phyloP scores from a whole-genome alignment of 1,284 basidiomycete genomes.

The Naganishia sp. region DNA sequence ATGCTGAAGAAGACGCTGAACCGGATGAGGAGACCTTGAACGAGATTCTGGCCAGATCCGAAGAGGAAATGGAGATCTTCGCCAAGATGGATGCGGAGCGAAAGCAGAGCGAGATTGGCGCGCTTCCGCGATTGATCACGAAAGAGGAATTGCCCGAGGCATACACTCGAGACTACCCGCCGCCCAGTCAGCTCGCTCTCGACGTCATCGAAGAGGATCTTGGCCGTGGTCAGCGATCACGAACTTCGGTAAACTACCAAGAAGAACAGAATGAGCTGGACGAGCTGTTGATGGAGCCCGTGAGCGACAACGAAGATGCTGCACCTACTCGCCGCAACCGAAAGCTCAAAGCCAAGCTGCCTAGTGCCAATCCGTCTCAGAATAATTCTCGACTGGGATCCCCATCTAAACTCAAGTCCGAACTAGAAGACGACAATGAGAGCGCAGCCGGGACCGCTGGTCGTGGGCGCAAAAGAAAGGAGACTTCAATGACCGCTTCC shows the following conservation, averaged over 20 bases:
- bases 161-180: conserved; percentile 67
- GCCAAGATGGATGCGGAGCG: conserved; percentile 82
- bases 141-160: conserved; percentile 89
- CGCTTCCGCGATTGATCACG: conserved; percentile 79
- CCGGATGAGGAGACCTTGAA: conserved; percentile 98
- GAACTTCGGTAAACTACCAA: conserved; percentile 86
- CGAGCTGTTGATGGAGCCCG: conserved; percentile 73
- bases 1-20: conserved; percentile 88
- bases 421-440: conserved; percentile 46
- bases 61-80: conserved; percentile 78
- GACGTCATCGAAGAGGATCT: conserved; percentile 57
- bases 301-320: conserved; percentile 68
- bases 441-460: conserved; percentile 34
- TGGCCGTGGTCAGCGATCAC: conserved; percentile 78
- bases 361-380: conserved; percentile 40
- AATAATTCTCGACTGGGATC: conserved; percentile 27
- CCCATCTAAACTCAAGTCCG: conserved; percentile 32
- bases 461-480: conserved; percentile 29
- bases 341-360: conserved; percentile 44
- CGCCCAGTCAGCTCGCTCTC: conserved; percentile 52
- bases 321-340: conserved; percentile 44
- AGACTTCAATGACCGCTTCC: conserved; percentile 18
- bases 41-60: conserved; percentile 82
- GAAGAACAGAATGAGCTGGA: conserved; percentile 97
- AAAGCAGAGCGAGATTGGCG: conserved; percentile 66